A percentile compares a stretch with the other conserved stretches of the same genome.
phyloP scores from a whole-genome alignment of 805 yeast species.

The Kodamaea neixiangensis region DNA sequence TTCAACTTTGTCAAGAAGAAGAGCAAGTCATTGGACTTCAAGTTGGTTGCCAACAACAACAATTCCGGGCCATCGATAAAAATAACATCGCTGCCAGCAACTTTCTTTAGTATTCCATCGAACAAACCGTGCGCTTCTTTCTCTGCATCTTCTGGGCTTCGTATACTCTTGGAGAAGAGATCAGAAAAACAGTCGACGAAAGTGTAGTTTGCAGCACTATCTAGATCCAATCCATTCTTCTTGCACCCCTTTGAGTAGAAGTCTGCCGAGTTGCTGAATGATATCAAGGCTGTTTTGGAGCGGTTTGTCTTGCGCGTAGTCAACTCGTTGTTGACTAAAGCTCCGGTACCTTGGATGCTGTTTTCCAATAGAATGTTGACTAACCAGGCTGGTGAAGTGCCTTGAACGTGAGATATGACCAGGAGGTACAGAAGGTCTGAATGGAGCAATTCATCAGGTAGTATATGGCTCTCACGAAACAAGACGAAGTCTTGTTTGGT shows the following conservation, averaged over 20 bases:
- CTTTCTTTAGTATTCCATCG: slow-evolving; percentile 13
- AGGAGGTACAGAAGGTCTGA: slow-evolving; percentile 19
- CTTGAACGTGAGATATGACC: slow-evolving; percentile 37
- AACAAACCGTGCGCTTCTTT: slow-evolving; percentile 21
- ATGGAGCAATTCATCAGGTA: slow-evolving; percentile 27
- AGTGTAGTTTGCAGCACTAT: slow-evolving; percentile 25
- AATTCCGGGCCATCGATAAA: slow-evolving; percentile 52
- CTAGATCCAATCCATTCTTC: slow-evolving; percentile 41
- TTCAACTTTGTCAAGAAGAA: slow-evolving; percentile 35
- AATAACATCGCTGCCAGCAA: slow-evolving; percentile 21
- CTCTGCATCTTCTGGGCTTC: slow-evolving; percentile 20
- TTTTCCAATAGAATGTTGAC: slow-evolving; percentile 55
- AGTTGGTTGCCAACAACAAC: slow-evolving; percentile 43
- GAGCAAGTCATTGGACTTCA: slow-evolving; percentile 37
- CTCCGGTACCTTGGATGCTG: slow-evolving; percentile 48
- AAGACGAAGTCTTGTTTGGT: slow-evolving; percentile 55
- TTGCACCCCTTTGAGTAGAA: slow-evolving; percentile 36
- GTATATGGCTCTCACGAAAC: slow-evolving; percentile 51
- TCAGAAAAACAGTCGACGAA: slow-evolving; percentile 50
- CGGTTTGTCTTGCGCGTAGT: slow-evolving; percentile 20
- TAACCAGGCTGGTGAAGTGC: slow-evolving; percentile 69
- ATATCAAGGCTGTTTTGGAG: slow-evolving; percentile 35
- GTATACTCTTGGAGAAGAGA: slow-evolving; percentile 39
- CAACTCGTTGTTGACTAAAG: slow-evolving; percentile 37
- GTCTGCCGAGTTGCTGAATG: slow-evolving; percentile 36